These are phyloP conservation scores for Candida maltosa DNA, from an alignment of 805 yeast genomes.

Conservation along the genomic window DNA sequence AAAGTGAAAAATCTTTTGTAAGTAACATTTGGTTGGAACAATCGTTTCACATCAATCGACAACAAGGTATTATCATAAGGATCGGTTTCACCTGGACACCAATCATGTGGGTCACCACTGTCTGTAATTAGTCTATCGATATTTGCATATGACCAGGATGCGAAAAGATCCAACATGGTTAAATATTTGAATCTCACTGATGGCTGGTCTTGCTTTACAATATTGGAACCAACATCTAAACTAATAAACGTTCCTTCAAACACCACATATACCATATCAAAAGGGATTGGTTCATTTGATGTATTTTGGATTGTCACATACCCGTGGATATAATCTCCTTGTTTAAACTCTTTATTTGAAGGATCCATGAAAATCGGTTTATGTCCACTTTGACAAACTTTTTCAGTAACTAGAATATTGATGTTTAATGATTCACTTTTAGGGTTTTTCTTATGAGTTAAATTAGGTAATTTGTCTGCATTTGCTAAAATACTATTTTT, in stretches of 20 bases:
- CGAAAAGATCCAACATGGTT: constrained; percentile 42
- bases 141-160: constrained; percentile 43
- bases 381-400: constrained; percentile 38
- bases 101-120: constrained; percentile 39
- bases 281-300: constrained; percentile 28
- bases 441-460: constrained; percentile 23
- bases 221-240: constrained; percentile 19
- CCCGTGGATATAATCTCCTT: constrained; percentile 43
- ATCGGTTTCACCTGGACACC: constrained; percentile 45
- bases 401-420: constrained; percentile 32
- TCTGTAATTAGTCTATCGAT: constrained; percentile 38
- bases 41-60: constrained; percentile 33
- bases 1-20: constrained; percentile 42
- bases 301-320: constrained; percentile 36
- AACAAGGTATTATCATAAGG: constrained; percentile 35
- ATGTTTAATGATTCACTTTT: constrained; percentile 27
- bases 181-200: constrained; percentile 32
- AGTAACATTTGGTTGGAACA: constrained; percentile 34
- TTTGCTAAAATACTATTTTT: constrained; percentile 42
- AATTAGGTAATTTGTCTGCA: constrained; percentile 35
- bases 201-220: constrained; percentile 17
- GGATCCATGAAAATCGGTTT: constrained; percentile 33
- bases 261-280: constrained; percentile 44
- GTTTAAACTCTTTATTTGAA: constrained; percentile 28
- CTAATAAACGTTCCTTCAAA: constrained; percentile 36